phyloP scores from a whole-genome alignment of 495 filamentous ascomycete species.

The Penicillium pancosmium region DNA sequence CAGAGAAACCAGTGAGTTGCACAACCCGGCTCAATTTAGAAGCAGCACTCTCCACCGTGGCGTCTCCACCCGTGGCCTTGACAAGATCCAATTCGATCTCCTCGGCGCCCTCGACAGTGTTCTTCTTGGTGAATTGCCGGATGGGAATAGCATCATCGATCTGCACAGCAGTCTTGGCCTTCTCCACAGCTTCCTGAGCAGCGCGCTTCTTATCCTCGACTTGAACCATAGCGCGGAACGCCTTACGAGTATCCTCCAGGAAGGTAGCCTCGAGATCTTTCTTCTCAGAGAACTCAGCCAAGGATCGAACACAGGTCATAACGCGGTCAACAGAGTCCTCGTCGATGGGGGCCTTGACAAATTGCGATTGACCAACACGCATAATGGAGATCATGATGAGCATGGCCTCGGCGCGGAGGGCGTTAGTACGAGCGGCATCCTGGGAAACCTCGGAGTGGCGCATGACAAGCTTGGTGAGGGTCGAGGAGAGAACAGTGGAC shows the following conservation, averaged over 20 bases:
- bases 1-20: constrained; percentile 97
- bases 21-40: constrained; percentile 96
- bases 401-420: constrained; percentile 96
- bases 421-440: constrained; percentile 86
- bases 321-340: constrained; percentile 97
- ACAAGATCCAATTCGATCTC: constrained; percentile 89
- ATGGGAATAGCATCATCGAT: constrained; percentile 94
- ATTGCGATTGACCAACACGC: constrained; percentile 95
- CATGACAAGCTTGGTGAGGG: constrained; percentile 97
- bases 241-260: constrained; percentile 93
- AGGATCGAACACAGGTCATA: constrained; percentile 91
- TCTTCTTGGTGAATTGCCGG: constrained; percentile 91
- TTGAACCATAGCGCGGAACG: constrained; percentile 97
- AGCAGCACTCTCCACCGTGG: constrained; percentile 77
- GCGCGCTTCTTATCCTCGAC: constrained; percentile 96
- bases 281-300: constrained; percentile 86
- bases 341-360: constrained; percentile 95
- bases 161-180: constrained; percentile 91
- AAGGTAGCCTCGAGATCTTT: constrained; percentile 91
- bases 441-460: constrained; percentile 93
- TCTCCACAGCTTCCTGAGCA: constrained; percentile 86
- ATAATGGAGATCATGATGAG: constrained; percentile 99
- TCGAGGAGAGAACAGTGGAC: constrained; percentile 90
- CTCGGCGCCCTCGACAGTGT: constrained; percentile 77
- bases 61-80: constrained; percentile 90